Evolutionary conservation across 208 protist species (phyloP), one percentile per base, ranked within the genome.

Genomic region (Herpetomonas samuelpessoai): DNA sequence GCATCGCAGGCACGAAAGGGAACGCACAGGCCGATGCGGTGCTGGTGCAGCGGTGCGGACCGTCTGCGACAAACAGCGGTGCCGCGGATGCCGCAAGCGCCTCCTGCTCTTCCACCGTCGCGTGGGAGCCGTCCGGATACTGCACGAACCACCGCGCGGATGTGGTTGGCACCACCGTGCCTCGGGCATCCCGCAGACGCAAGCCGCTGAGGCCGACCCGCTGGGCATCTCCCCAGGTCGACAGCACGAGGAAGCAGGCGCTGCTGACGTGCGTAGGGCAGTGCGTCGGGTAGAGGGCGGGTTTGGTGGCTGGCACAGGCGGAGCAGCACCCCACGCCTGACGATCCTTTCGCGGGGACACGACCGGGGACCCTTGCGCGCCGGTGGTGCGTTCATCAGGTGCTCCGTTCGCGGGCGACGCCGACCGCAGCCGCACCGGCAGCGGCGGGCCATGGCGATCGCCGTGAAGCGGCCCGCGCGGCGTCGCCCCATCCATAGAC

Each of bases 161-260:
- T 21, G 41, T 22, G 0, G 65, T 45, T 41, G 24, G 62, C 27
- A 86, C 62, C 22, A 82, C 24, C 45, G 79, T 46, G 2, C 79
- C 83, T 6, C 35, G 28, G 7, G 68, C 77, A 57, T 87, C 76
- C 1, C 83, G 73, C 52, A 91, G 71, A 31, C 83, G 83, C 21
- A 91, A 51, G 3, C 79, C 76, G 55, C 68, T 80, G 10, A 91
- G 65, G 16, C 83, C 83, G 27, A 86, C 72, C 38, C 62, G 30
- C 30, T 75, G 51, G 9, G 67, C 68, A 49, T 84, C 76, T n/a
- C 83, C 83, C 83, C 83, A 91, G n/a, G 79, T 91, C 14, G 68
- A 63, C 30, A 91, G 68, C 10, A 91, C 41, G 69, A 86, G 61
- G 10, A 91, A 38, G 46, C 74, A 85, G 51, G 79, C 27, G 3